These are phyloP conservation scores for Suillus occidentalis DNA, from an alignment of 768 basidiomycete genomes.

Conservation along the genomic window DNA sequence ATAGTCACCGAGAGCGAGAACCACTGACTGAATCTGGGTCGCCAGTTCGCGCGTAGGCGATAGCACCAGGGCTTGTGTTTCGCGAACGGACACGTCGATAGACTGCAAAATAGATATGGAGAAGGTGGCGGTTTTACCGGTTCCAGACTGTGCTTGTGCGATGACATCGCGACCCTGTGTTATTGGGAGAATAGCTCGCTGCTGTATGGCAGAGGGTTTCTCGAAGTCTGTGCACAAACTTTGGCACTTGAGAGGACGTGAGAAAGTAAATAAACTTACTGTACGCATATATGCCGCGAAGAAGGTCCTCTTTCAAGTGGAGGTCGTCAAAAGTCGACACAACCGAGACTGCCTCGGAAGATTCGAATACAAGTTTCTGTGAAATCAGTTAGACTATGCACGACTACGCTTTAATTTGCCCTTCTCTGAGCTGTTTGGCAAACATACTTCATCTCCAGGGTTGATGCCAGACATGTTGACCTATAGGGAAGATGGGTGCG, in stretches of 20 bases:
- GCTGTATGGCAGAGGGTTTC: conserved; percentile 98
- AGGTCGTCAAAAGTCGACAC: conserved; percentile 90
- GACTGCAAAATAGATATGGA: conserved; percentile 97
- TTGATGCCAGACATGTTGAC: conserved; percentile 78
- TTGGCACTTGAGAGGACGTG: conserved; percentile 8
- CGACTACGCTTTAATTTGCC: background rate
- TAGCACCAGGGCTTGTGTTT: conserved; percentile 94
- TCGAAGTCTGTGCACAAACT: conserved; percentile 69
- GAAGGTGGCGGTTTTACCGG: conserved; percentile 99
- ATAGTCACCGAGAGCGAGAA: conserved; percentile 95
- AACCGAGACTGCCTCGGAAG: conserved; percentile 87
- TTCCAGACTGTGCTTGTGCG: conserved; percentile 98
- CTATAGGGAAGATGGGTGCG: conserved; percentile 30
- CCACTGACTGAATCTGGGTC: conserved; percentile 97
- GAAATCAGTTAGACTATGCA: background rate
- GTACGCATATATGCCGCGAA: conserved; percentile 98
- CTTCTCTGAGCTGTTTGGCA: conserved; percentile 15
- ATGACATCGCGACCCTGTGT: conserved; percentile 96
- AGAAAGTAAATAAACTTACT: conserved; percentile 50
- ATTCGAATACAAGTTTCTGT: conserved; percentile 93
- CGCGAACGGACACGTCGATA: conserved; percentile 92
- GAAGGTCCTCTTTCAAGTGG: conserved; percentile 89
- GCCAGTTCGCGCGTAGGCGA: conserved; percentile 99
- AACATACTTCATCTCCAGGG: conserved; percentile 78
- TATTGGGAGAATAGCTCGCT: conserved; percentile 96